A percentile compares a stretch with the other conserved stretches of the same genome.
Conservation (phyloP, 495 filamentous ascomycete genomes). For the Podospora comata region DNA sequence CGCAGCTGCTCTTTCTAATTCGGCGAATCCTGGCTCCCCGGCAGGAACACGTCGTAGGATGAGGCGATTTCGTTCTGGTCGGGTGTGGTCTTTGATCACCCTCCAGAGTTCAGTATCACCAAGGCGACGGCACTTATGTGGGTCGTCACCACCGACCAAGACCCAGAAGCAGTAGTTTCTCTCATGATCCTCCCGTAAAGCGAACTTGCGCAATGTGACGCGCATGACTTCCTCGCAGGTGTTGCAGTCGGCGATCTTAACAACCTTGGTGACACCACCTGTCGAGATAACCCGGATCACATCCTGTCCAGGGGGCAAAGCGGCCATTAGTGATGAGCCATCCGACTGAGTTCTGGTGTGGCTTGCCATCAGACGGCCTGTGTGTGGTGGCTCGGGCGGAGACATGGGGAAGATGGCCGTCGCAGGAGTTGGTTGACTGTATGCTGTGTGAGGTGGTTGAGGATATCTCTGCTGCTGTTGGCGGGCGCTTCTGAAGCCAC, state of each 20-base stretch:
- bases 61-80: constrained; percentile 81
- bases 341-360: constrained; percentile 67
- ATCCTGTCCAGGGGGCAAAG: constrained; percentile 72
- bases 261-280: constrained; percentile 83
- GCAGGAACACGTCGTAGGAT: constrained; percentile 86
- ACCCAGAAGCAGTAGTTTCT: constrained; percentile 81
- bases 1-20: constrained; percentile 75
- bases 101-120: constrained; percentile 82
- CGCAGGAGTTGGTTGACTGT: constrained; percentile 30
- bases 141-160: constrained; percentile 77
- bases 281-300: constrained; percentile 90
- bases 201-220: constrained; percentile 78
- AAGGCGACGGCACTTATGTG: constrained; percentile 71
- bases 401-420: constrained; percentile 39
- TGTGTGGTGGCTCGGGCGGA: constrained; percentile 36
- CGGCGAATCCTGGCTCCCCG: constrained; percentile 76
- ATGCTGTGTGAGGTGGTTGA: constrained; percentile 11
- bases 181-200: constrained; percentile 68
- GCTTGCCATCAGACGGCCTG: constrained; percentile 44
- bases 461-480: constrained; percentile 6
- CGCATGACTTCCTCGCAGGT: constrained; percentile 87
- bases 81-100: constrained; percentile 68
- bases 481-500: constrained; percentile 45
- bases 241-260: constrained; percentile 84
- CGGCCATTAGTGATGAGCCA: constrained; percentile 73